Evolutionary conservation across 1,139 yeast genomes (phyloP).

Genomic region (Yamadazyma songkhlaensis): DNA sequence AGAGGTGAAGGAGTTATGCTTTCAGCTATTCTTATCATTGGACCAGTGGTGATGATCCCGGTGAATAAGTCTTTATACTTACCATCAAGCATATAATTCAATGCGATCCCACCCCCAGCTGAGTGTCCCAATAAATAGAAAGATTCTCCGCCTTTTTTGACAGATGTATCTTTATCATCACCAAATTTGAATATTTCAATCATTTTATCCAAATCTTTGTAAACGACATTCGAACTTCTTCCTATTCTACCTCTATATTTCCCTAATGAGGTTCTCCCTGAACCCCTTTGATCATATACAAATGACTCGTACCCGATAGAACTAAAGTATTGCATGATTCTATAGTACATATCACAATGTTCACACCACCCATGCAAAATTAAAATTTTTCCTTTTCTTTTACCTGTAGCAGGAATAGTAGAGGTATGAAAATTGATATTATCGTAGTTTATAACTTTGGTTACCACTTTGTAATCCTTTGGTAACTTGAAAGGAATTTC

Average conservation of each 20-base stretch:
- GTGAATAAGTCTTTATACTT: conserved; percentile 13
- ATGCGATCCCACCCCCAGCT: conserved; percentile 22
- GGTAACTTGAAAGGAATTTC: conserved; percentile 14
- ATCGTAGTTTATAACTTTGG: conserved; percentile 9
- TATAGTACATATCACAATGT: conserved; percentile 18
- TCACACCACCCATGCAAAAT: conserved; percentile 26
- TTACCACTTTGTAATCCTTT: conserved; percentile 7
- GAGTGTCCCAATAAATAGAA: conserved; percentile 19
- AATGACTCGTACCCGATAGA: conserved; percentile 18
- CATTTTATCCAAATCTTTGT: conserved; percentile 19
- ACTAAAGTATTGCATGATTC: conserved; percentile 19
- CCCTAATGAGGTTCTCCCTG: conserved; percentile 20
- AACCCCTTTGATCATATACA: conserved; percentile 22
- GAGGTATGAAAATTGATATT: conserved; percentile 16
- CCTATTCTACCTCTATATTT: conserved; percentile 18
- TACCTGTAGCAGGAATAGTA: conserved; percentile 9
- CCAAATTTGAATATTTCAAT: conserved; percentile 12
- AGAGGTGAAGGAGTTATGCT: conserved; percentile 12
- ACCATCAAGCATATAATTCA: conserved; percentile 19
- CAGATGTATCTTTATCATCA: not conserved
- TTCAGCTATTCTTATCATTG: conserved; percentile 16
- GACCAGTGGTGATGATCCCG: conserved; percentile 18
- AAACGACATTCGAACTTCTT: conserved; percentile 10
- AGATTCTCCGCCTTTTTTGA: conserved; percentile 1
- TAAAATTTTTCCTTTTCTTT: conserved; percentile 15